Base-by-base conservation (phyloP, 257 asterid genomes). In the Ligustrum vulgare region DNA sequence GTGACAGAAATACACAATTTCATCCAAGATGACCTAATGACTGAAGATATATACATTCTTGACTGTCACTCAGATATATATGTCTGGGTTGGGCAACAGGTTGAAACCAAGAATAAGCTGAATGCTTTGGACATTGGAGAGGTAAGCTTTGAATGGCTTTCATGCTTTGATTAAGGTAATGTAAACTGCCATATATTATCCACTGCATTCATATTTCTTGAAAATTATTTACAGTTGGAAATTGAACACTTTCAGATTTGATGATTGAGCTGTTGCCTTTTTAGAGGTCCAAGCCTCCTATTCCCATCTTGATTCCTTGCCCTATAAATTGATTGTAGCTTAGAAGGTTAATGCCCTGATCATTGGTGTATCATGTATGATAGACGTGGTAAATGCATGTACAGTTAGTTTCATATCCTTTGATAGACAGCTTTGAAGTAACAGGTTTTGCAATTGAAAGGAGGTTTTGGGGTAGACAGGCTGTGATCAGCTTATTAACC, bases 1-100 rank as follows among this genome's bases (percentile, higher is more conserved):
- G 97, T 88, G 78, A 87, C 83, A 74, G 98, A 93, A 88, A 84
- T 93, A 18, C 83, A 86, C 86, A 93, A 88, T 72, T 93, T 84
- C 90, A 79, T 82, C 84, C 98, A 93, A 87, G 98, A 93, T 79
- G 98, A 93, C 80, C 86, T 93, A 31, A 89, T 90, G 83, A 93
- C 97, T 23, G 98, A 93, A 86, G 98, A 93, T 78, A 86, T 93
- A 72, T 82, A 81, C 82, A 80, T 93, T 77, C 87, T 93, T 62
- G 87, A 93, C 76, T 91, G 92, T 86, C 90, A 82, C 82, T 78
- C 89, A 6, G 93, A 86, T 80, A 81, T 93, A 67, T 87, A 77
- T 76, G 87, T 93, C 49, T 93, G 98, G 98, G 86, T 91, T 0
- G 97, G 98, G 69, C 88, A 85, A 78, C 84, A 87, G 56, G 97